Percentiles rank a stretch among this genome's conserved stretches.
Conservation (phyloP, 1,139 yeast genomes). For the Hemisphaericaspora xylanilytica region DNA sequence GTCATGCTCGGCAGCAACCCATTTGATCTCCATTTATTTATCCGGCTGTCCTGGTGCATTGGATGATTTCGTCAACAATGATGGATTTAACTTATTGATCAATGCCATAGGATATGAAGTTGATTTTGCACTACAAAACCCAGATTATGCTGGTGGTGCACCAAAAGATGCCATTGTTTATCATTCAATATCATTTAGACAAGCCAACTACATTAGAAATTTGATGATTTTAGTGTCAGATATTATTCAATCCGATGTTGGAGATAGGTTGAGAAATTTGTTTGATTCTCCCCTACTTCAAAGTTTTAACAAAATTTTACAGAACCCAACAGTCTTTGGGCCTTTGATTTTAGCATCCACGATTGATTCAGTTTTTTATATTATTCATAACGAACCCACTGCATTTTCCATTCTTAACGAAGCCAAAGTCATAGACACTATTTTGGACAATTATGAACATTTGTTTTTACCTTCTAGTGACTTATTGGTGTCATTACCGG, state of each 20-base stretch:
- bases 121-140: conserved; percentile 58
- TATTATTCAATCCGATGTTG: conserved; percentile 68
- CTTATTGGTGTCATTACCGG: conserved; percentile 63
- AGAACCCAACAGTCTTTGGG: conserved; percentile 65
- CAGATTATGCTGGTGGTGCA: conserved; percentile 51
- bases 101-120: conserved; percentile 65
- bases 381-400: conserved; percentile 89
- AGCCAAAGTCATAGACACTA: conserved; percentile 66
- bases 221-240: conserved; percentile 62
- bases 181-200: conserved; percentile 61
- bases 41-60: conserved; percentile 46
- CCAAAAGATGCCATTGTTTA: conserved; percentile 55
- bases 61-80: conserved; percentile 58
- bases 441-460: conserved; percentile 53
- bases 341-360: conserved; percentile 63
- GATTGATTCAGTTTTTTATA: conserved; percentile 64
- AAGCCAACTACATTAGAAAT: conserved; percentile 57
- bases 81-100: conserved; percentile 67
- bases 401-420: conserved; percentile 80
- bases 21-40: conserved; percentile 57
- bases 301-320: conserved; percentile 58
- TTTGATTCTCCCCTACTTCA: conserved; percentile 77
- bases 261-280: conserved; percentile 80
- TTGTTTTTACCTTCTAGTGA: conserved; percentile 59
- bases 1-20: conserved; percentile 65